Base-by-base conservation (phyloP, 306 rosid genomes). In the Erythrophleum fordii region DNA sequence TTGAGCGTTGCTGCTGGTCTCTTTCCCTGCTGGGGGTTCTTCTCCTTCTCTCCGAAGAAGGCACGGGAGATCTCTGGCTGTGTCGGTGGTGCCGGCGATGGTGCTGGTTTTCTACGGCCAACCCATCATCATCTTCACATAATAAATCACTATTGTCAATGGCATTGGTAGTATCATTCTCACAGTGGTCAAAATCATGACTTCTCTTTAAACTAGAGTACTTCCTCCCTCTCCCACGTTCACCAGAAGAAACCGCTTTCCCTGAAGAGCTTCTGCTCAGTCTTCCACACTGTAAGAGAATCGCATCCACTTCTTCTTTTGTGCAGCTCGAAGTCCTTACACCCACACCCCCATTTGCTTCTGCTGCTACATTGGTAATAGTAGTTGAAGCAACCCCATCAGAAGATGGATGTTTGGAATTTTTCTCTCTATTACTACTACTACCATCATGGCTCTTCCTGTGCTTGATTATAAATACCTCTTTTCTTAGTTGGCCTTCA, bases 1-100 rank as follows among this genome's bases (percentile, higher is more conserved):
- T 89, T 3, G 97, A 91, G 0, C 97, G 82, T 31, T 85, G 95
- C 17, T 84, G 82, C 67, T 89, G 91, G 35, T 90, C 94, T 25
- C 94, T 88, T 59, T 95, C 99, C 60, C 98, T 89, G 82, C 99
- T 93, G 0, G 98, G 99, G 0, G 97, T 96, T 75, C 98, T 94
- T 81, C 98, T 83, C 78, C 97, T 85, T 46, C 90, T 92, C 55
- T 80, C 87, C 39, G 97, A 80, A 73, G 91, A 84, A 70, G 84
- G 73, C 73, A 90, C 73, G 0, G 88, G 66, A 14, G 97, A 92
- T 35, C 86, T 84, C 39, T 92, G 91, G 66, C 84, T 84, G 34
- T 61, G 87, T 26, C 94, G 87, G 65, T 87, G 76, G 22, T 73
- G 89, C 70, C 87, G 81, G 77, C 83, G 84, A 37, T 82, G 85